Evolutionary conservation across 1,284 basidiomycete genomes (phyloP), one percentile per base, ranked within the genome.

Genomic region (Microstroma glucosiphilum): DNA sequence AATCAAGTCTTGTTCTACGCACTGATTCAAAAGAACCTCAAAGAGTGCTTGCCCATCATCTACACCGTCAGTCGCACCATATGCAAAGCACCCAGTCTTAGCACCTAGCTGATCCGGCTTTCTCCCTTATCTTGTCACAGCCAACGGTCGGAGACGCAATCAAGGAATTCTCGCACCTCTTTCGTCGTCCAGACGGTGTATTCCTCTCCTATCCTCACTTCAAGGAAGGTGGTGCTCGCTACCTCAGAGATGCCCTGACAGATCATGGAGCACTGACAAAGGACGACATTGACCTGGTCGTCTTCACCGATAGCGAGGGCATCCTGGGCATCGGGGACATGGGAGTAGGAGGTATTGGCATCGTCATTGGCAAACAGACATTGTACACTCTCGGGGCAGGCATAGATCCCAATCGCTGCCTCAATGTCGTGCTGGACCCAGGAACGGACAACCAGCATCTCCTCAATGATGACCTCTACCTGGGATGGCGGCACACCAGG

Each of bases 1-100:
- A 66, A 66, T 48, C 62, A 64, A 25, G 60, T 66, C 12, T 58
- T 66, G 12, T 66, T 66, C 51, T 66, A 66, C 49, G 64, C 64
- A 12, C 30, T 66, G 7, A 23, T 66, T 12, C 30, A 61, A 12
- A n/a, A 17, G 12, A 21, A 51, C 15, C 56, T 66, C 19, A 66
- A 67, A 37, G 64, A 66, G 26, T 56, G 48, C 19, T 53, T 66
- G 7, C 58, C 65, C 15, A 66, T 66, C 63, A 57, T 66, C 48
- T 66, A 66, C 57, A 66, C 65, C 8, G 30, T 37, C 30, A 37
- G 30, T 37, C 9, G 9, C 30, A 9, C 30, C 30, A 9, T 4
- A 4, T 9, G 30, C 30, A 37, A 37, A 37, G 30, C 30, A 4
- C 9, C 30, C 30, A 37, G 9, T 37, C 9, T 9, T 37, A 9